Conservation (phyloP, 1,139 yeast species). For the Candida sanyaensis region DNA sequence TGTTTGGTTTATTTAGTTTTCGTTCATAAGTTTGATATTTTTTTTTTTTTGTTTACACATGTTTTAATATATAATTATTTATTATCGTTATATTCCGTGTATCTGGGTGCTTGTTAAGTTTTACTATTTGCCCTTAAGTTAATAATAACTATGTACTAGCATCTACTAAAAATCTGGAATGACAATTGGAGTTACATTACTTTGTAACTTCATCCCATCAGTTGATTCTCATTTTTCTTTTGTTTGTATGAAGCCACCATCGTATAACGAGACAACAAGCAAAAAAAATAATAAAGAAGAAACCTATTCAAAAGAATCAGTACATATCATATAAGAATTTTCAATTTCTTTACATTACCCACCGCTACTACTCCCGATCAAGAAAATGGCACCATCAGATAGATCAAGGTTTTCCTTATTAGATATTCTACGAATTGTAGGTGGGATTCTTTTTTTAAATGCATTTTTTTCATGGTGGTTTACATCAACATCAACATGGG, state of each 20-base stretch:
- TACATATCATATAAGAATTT: no score
- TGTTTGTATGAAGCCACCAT: no score
- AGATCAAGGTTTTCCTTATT: conserved; percentile 16
- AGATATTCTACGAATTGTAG: conserved; percentile 46
- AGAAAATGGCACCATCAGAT: neutral
- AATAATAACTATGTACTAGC: no score
- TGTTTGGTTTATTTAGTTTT: neutral
- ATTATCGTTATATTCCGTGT: neutral
- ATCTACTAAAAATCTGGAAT: no score
- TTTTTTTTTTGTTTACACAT: neutral
- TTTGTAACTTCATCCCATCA: no score
- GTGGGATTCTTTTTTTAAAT: conserved; percentile 51
- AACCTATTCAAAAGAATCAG: no score
- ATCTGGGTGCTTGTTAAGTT: neutral
- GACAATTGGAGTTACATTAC: no score
- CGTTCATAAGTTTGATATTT: neutral
- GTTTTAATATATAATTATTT: neutral
- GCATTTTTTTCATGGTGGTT: conserved; percentile 53
- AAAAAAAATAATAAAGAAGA: no score
- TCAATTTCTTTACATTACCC: neutral
- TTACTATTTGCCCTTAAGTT: no score
- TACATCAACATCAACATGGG: conserved; percentile 54
- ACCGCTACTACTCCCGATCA: neutral
- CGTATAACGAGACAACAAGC: no score
- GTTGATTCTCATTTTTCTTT: no score